These are phyloP conservation scores for Leccinellum albellum DNA, from an alignment of 768 basidiomycete species.

Conservation along the genomic window DNA sequence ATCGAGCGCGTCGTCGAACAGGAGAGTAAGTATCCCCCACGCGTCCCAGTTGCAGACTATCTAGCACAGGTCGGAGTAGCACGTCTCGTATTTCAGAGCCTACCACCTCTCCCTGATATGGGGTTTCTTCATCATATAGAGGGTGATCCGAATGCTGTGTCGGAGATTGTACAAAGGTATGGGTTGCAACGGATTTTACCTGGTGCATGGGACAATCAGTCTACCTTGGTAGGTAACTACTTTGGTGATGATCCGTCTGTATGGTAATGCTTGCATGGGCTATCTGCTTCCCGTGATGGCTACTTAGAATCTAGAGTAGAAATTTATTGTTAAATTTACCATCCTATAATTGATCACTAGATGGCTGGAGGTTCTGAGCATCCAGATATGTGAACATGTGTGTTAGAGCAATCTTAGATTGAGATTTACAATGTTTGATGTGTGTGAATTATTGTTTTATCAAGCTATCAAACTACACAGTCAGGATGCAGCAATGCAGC, in stretches of 20 bases:
- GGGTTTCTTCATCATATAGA: conserved; percentile 32
- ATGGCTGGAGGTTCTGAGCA: too few species aligned
- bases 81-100: conserved; percentile 57
- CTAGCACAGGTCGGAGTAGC: conserved; percentile 61
- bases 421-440: too few species aligned
- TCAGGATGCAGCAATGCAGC: too few species aligned
- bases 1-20: conserved; percentile 67
- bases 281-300: background rate
- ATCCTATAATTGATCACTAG: background rate
- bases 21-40: conserved; percentile 51
- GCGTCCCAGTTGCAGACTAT: conserved; percentile 47
- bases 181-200: conserved; percentile 41
- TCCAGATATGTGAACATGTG: too few species aligned
- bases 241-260: conserved; percentile 58
- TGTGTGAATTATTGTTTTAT: too few species aligned
- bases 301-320: background rate
- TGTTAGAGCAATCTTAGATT: too few species aligned
- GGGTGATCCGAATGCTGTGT: conserved; percentile 42
- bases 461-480: too few species aligned
- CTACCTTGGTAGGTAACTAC: conserved; percentile 57
- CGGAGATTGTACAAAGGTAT: conserved; percentile 47
- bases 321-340: background rate
- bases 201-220: conserved; percentile 41
- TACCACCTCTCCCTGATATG: conserved; percentile 58
- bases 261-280: conserved; percentile 3